Percentiles rank a stretch among this genome's conserved stretches.
phyloP scores from a whole-genome alignment of 148 eudicot species.

The Dianthus caryophyllus region DNA sequence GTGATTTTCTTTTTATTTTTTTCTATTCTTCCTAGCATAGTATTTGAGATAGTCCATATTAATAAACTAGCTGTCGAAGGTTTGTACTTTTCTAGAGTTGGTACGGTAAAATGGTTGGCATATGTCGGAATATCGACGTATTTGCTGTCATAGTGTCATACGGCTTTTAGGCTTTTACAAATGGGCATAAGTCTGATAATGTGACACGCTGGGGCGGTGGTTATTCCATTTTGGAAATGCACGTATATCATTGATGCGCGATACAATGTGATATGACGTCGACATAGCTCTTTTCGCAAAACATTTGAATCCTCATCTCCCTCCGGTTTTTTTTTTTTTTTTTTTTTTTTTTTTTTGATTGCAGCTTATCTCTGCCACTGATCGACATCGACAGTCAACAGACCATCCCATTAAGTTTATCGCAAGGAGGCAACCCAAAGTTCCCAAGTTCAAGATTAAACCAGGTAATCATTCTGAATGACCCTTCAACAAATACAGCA shows the following conservation, averaged over 20 bases:
- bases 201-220: no score
- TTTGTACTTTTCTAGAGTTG: neutral
- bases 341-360: constrained; percentile 11
- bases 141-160: no score
- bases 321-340: no score
- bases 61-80: neutral
- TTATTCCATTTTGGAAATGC: no score
- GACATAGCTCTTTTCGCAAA: neutral
- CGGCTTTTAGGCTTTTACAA: no score
- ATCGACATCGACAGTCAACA: constrained; percentile 87
- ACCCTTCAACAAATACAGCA: neutral
- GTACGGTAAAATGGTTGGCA: no score
- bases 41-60: neutral
- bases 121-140: no score
- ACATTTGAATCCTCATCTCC: neutral
- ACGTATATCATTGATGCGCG: neutral
- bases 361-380: constrained; percentile 93
- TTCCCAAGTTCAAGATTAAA: constrained; percentile 83
- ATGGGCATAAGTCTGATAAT: no score
- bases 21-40: no score
- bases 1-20: constrained; percentile 8
- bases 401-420: constrained; percentile 96
- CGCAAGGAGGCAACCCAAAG: constrained; percentile 68
- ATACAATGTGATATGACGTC: neutral
- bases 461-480: constrained; percentile 46